Evolutionary conservation across 768 basidiomycete genomes (phyloP), one percentile per base, ranked within the genome.

Genomic region (Exsudoporus frostii): DNA sequence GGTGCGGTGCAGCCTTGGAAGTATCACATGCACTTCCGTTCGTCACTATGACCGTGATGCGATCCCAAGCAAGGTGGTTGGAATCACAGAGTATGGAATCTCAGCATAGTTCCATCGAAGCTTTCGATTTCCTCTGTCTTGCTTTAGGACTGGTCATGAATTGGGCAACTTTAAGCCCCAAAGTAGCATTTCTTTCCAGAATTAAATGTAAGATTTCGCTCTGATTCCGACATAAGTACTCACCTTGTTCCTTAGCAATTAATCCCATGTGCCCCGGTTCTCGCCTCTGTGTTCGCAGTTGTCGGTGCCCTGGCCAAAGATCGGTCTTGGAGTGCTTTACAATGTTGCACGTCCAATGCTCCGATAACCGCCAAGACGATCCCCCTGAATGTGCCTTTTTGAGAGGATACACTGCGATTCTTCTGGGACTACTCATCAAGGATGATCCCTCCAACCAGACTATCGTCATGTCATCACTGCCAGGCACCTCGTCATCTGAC

Each of bases 111-210:
- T 61, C 69, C 0, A 71, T 76, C 5, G 74, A 79, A 36, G 71
- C 77, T 4, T 73, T 88, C n/a, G 91, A 92, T 63, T 75, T 79
- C 32, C 72, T 90, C 5, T 92, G 89, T 65, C 82, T 92, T 25
- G 79, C 84, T 7, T 76, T 92, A 6, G 90, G 85, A 1, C 71
- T 92, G 10, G 71, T 92, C 37, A 89, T 88, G 48, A 92, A 91
- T 66, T 72, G 92, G 39, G 81, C 89, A 0, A 86, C 90, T 61
- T 73, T 72, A 6, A 71, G 76, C n/a, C 74, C 76, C 0, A 72
- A 68, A n/a, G 76, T 78, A 10, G 81, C 80, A 40, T 65, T 74
- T 34, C 59, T 72, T 3, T 65, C 82, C 9, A 75, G 78, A 38
- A 72, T 75, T 13, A 78, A 73, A 36, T 71, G 88, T 88, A 64